Evolutionary conservation across 169 alveolate species (phyloP), one percentile per base, ranked within the genome.

Genomic region (Plasmodium adleri): DNA sequence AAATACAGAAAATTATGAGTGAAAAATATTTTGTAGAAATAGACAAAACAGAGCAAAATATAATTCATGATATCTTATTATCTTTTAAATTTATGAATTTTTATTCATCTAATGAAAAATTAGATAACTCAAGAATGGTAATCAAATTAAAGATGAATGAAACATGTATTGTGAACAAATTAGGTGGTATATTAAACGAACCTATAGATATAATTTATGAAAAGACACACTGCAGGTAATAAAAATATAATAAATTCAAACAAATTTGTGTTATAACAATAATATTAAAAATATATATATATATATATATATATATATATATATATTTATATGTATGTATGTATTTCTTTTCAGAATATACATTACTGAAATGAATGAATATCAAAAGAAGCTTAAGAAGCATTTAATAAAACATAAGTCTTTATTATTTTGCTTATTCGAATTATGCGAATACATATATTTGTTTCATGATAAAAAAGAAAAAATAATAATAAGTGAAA

Each of bases 1-100:
- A 83, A 83, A 49, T 83, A 9, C 54, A 47, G 74, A 67, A 83
- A 49, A 28, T 83, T 32, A 20, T 56, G 22, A 60, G 56, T 32
- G 50, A 56, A 72, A 59, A 26, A 58, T 68, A 83, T 83, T 9
- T 68, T 68, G 47, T 83, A 49, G 12, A 26, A 58, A 17, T 52
- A 22, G 67, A 68, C 8, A 12, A 67, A 68, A 68, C 52, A 10
- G 91, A 60, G 63, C 43, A 83, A 56, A 60, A 58, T 83, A 67
- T 83, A 83, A 83, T 83, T 68, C 68, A 83, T 72, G 91, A 83
- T 68, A 58, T 83, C 22, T 56, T 83, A 15, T 68, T 83, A 72
- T 83, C 74, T 24, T 83, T 83, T 43, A 64, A 64, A 67, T 68
- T 83, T 58, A 68, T 83, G 26, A 72, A 45, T 45, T 83, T 83